Base-by-base conservation (phyloP, 2,329 filamentous ascomycete genomes). In the Botrytis paeoniae region DNA sequence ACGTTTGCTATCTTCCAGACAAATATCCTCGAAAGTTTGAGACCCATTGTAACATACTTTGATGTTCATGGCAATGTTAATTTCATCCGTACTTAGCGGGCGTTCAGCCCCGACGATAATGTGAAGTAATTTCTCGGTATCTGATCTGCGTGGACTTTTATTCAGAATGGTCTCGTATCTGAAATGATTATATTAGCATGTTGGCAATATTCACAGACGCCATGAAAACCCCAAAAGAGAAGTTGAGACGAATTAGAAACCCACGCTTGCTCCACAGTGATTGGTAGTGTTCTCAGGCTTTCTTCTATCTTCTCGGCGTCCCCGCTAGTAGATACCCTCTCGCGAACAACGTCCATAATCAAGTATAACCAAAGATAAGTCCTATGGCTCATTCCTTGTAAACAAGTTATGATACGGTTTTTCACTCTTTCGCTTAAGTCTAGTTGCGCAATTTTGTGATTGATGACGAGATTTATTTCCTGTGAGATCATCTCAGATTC, bases 281-380 rank as follows among this genome's bases (percentile, higher is more conserved):
- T 16, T 0, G 59, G 59, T 22, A 48, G 59, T 48, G 22, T 18
- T 29, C 35, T 12, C 20, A 48, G 29, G 14, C 29, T 32, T 37
- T 61, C 7, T n/a, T 35, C n/a, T 20, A 60, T 64, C 10, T 14
- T 64, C 8, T 4, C 20, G 16, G 29, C 3, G 7, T 3, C 22
- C 60, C 22, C 25, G 7, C 25, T 62, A 29, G 12, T 62, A 14
- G n/a, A 25, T n/a, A 62, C 39, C 7, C 60, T 59, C 20, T 59
- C 29, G 6, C 12, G 20, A 3, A 69, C 16, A 9, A 37, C 35
- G 12, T 60, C 18, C 41, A 72, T 59, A 39, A 73, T 61, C 4
- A 74, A 48, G 41, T 72, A 59, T n/a, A 74, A 35, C 73, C 73
- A 74, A 29, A 70, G 64, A 62, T 45, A 20, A 45, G 43, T 18